These are phyloP conservation scores for Podila epicladia DNA, from an alignment of 192 early-diverging fungal genomes.

Conservation along the genomic window DNA sequence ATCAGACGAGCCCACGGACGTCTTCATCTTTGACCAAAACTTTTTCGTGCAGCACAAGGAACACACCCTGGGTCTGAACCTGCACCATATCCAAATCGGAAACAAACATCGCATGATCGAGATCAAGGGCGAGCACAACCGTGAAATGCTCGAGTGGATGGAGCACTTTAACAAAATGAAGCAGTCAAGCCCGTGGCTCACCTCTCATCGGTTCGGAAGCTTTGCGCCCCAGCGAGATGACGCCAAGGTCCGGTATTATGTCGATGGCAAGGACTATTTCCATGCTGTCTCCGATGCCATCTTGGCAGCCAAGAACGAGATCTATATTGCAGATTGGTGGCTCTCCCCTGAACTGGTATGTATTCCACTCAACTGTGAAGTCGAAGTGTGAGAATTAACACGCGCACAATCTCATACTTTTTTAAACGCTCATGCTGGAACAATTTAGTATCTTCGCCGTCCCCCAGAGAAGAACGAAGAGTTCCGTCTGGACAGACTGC, in stretches of 20 bases:
- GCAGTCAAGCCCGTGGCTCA: slow-evolving; percentile 69
- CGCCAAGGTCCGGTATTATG: slow-evolving; percentile 80
- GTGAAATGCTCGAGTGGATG: slow-evolving; percentile 76
- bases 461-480: slow-evolving; percentile 79
- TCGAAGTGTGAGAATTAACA: too few relatives aligned
- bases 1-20: slow-evolving; percentile 53
- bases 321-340: slow-evolving; percentile 90
- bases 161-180: slow-evolving; percentile 68
- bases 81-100: slow-evolving; percentile 68
- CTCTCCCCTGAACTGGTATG: slow-evolving; percentile 86
- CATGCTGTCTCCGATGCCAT: slow-evolving; percentile 82
- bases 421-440: background rate
- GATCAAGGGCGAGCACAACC: slow-evolving; percentile 71
- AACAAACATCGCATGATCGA: slow-evolving; percentile 72
- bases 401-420: background rate
- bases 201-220: slow-evolving; percentile 72
- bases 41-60: slow-evolving; percentile 48
- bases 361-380: background rate
- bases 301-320: slow-evolving; percentile 72
- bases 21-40: slow-evolving; percentile 60
- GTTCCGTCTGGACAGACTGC: slow-evolving; percentile 80
- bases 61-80: slow-evolving; percentile 53
- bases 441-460: slow-evolving; percentile 72
- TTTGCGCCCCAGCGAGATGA: slow-evolving; percentile 79
- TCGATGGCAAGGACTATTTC: slow-evolving; percentile 85